Base-by-base conservation (phyloP, 2,329 filamentous ascomycete species). In the Orbilia oligospora region DNA sequence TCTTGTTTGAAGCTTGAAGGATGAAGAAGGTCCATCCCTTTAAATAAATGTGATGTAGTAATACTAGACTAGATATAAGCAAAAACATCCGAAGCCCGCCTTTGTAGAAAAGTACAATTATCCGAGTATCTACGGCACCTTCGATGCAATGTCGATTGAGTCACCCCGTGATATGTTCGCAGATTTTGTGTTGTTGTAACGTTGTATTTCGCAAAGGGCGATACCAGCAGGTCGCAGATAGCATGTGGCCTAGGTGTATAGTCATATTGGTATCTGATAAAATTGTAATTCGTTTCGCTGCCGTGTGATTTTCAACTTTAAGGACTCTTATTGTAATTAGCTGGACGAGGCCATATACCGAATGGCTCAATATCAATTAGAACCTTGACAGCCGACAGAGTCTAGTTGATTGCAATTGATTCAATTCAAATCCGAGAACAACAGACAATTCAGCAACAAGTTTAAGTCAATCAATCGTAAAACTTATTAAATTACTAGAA, bases 121-220 rank as follows among this genome's bases (percentile, higher is more conserved):
- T 30, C 6, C 27, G 27, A 30, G n/a, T n/a, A n/a, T n/a, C n/a
- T n/a, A n/a, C n/a, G n/a, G n/a, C n/a, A n/a, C n/a, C n/a, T n/a
- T n/a, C n/a, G 6, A 30, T 30, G 27, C 27, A 30, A 30, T 30
- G 27, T 30, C 2, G 44, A 20, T 46, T 46, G 44, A 46, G 44
- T 46, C 44, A 46, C 44, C 10, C 3, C 5, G 4, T 16, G 1
- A 3, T 12, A 5, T 10, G 5, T 22, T 49, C 46, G 46, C 22
- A 27, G 20, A 24, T 51, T 24, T 30, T n/a, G 51, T 18, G 51
- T 55, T 55, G 51, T 3, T 16, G 24, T 33, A 55, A 27, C 24
- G 51, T 55, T 55, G 51, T 27, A 55, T 55, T 55, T 55, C 51
- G 51, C 24, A 9, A 16, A 30, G 14, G 5, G 27, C 51, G 51